Evolutionary conservation across 805 yeast species (phyloP).

Genomic region (Isabelozyma rhagii): DNA sequence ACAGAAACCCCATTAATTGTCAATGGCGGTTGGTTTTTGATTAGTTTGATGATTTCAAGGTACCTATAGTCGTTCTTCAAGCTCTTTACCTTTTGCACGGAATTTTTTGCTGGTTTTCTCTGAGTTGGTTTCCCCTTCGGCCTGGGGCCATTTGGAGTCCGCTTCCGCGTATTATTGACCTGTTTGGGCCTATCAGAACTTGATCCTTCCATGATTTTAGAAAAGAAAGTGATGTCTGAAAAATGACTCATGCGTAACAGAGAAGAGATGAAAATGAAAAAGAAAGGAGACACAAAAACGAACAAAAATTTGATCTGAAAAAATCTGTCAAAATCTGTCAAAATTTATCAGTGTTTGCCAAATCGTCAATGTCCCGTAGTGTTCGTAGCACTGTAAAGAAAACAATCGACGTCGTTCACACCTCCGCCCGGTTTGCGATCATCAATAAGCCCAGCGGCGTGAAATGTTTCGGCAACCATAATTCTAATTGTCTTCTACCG

Average conservation of each 20-base stretch:
- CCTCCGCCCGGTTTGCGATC: slow-evolving; percentile 14
- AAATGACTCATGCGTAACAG: background rate
- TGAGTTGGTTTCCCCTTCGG: background rate
- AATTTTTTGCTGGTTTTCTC: slow-evolving; percentile 1
- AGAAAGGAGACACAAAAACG: background rate
- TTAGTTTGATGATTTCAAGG: slow-evolving; percentile 30
- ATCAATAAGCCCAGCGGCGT: slow-evolving; percentile 21
- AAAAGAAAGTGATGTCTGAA: background rate
- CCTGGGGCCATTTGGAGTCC: background rate
- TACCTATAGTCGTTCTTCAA: slow-evolving; percentile 19
- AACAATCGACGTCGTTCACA: slow-evolving; percentile 9
- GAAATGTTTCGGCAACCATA: slow-evolving; percentile 10
- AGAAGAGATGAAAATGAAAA: background rate
- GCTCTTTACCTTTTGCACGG: slow-evolving; percentile 1
- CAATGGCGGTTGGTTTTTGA: slow-evolving; percentile 27
- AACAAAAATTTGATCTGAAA: background rate
- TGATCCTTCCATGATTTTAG: background rate
- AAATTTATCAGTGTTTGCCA: background rate
- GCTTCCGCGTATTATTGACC: background rate
- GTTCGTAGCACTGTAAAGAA: background rate
- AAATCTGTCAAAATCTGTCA: background rate
- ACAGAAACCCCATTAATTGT: slow-evolving; percentile 33
- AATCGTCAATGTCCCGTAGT: background rate
- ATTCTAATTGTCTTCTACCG: slow-evolving; percentile 7
- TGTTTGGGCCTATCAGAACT: background rate